Evolutionary conservation across 176 grass and related monocot genomes (phyloP).

Genomic region (Stipa capillata): DNA sequence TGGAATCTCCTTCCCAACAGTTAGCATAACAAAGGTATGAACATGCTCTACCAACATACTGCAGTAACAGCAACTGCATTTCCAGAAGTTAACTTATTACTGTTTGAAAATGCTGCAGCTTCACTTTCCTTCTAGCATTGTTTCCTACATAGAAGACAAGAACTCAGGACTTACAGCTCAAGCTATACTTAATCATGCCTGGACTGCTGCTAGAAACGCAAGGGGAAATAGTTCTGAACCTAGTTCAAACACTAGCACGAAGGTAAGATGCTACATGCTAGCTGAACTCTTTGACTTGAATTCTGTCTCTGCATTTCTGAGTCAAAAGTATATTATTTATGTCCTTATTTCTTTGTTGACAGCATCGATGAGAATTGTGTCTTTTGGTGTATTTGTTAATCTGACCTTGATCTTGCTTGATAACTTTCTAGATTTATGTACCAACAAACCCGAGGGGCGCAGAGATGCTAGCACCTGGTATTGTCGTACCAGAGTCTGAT

Average conservation of each 20-base stretch:
- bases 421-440: conserved; percentile 35
- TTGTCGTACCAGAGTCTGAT: conserved; percentile 62
- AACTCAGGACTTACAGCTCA: conserved; percentile 60
- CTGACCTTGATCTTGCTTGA: not conserved
- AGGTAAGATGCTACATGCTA: too few relatives aligned
- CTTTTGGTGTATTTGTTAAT: too few relatives aligned
- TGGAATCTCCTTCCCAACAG: conserved; percentile 62
- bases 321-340: not conserved
- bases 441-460: conserved; percentile 68
- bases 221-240: conserved; percentile 37
- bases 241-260: conserved; percentile 39
- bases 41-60: not conserved
- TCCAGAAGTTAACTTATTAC: not conserved
- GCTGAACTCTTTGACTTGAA: not conserved
- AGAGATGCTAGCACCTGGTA: conserved; percentile 61
- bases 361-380: too few relatives aligned
- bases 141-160: conserved; percentile 61
- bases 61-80: not conserved
- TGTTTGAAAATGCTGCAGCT: conserved; percentile 46
- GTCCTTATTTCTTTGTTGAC: too few relatives aligned
- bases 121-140: conserved; percentile 61
- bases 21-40: conserved; percentile 64
- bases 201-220: conserved; percentile 29
- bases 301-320: not conserved
- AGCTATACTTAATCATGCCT: conserved; percentile 69